Evolutionary conservation across 306 rosid species (phyloP).

Genomic region (Cucurbita ficifolia): DNA sequence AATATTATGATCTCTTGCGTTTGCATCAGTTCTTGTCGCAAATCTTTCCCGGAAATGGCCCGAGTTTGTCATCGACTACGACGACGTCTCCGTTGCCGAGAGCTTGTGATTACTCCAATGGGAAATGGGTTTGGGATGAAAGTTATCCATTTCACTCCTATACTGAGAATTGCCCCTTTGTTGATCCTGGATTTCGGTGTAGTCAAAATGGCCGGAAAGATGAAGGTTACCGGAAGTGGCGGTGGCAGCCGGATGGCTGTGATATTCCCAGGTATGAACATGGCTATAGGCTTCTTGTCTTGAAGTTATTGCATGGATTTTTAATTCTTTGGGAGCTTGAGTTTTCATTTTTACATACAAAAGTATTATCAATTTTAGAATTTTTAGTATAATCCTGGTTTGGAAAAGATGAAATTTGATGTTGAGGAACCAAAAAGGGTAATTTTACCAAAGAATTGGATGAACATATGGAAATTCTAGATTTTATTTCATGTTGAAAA

Average conservation of each 20-base stretch:
- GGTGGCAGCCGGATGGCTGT: slow-evolving; percentile 64
- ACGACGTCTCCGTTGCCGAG: no score
- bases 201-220: slow-evolving; percentile 41
- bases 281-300: not conserved
- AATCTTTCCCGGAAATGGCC: not conserved
- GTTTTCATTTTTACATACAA: not conserved
- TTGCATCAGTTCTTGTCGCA: not conserved
- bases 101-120: slow-evolving; percentile 48
- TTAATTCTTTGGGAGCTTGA: not conserved
- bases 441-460: not conserved
- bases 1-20: not conserved
- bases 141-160: slow-evolving; percentile 17
- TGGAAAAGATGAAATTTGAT: not conserved
- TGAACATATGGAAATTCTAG: not conserved
- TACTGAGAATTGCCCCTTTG: slow-evolving; percentile 54
- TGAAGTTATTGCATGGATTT: slow-evolving; percentile 2
- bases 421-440: not conserved
- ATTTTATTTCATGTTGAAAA: not conserved
- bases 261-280: slow-evolving; percentile 52
- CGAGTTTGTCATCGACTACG: not conserved
- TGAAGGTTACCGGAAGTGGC: slow-evolving; percentile 42
- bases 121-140: slow-evolving; percentile 55
- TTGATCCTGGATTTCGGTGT: slow-evolving; percentile 89
- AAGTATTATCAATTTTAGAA: not conserved
- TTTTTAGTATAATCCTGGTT: not conserved